Base-by-base conservation (phyloP, 2,329 filamentous ascomycete species). In the Penicillium aurantiogriseum region DNA sequence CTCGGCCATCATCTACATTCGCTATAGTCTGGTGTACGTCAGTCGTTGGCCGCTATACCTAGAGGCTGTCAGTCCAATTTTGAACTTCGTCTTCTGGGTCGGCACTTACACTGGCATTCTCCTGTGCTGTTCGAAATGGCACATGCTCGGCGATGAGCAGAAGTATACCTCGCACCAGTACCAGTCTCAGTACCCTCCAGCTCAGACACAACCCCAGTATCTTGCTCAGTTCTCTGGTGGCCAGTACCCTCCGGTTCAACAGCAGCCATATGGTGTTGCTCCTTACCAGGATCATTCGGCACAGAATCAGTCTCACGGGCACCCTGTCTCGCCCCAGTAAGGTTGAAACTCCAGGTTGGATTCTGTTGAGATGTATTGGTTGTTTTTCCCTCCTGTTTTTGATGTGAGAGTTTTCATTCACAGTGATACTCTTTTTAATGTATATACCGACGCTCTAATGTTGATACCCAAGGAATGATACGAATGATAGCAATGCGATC, bases 31-130 rank as follows among this genome's bases (percentile, higher is more conserved):
- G 36, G 36, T 39, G 9, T 3, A 11, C 5, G 4, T 10, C 36
- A 5, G 9, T 39, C 11, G 11, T 21, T 10, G 8, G 0, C 67
- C 67, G 0, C 4, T 7, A 1, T 69, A 68, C 29, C 19, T 65
- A 7, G 3, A 21, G 2, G 17, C 57, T 4, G 40, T 44, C 27
- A n/a, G 5, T 2, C 21, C 60, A 7, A 42, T 67, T 19, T 36
- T 64, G 23, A 13, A 53, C 9, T 67, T 67, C 39, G 13, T 68
- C 23, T 67, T 64, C 54, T 46, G 51, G 31, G 36, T 67, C 7
- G 66, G 62, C 1, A 64, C 60, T 21, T 67, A 64, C 31, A 51
- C 52, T 17, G 67, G 67, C 2, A 47, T 68, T 21, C 45, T 67
- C 0, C 29, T 65, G 11, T 59, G 65, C 50, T 63, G 64, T 43